Evolutionary conservation across 192 early-diverging fungal genomes (phyloP).

Genomic region (Chytriomyces sp.): DNA sequence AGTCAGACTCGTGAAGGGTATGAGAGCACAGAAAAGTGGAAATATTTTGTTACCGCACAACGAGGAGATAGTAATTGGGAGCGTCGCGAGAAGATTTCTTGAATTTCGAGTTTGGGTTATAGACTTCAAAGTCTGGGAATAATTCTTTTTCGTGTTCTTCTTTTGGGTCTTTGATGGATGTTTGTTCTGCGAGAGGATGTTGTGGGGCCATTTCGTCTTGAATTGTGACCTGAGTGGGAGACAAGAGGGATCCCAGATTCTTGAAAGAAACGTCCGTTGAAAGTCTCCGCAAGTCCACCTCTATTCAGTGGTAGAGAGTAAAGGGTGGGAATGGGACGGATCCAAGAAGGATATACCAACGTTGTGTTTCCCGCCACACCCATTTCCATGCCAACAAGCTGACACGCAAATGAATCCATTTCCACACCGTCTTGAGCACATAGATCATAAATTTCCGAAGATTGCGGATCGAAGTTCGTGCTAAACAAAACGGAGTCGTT

Average conservation of each 20-base stretch:
- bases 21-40: background rate
- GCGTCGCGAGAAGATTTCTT: background rate
- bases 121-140: conserved; percentile 8
- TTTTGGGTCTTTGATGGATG: background rate
- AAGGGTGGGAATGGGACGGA: background rate
- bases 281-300: too few species aligned
- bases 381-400: background rate
- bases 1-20: background rate
- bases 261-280: too few species aligned
- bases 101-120: conserved; percentile 1
- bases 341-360: background rate
- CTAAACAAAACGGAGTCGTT: too few species aligned
- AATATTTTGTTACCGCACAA: conserved; percentile 1
- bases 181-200: background rate
- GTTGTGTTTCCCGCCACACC: background rate
- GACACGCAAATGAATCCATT: background rate
- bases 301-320: too few species aligned
- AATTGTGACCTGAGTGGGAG: background rate
- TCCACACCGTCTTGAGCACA: background rate
- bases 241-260: background rate
- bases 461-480: background rate
- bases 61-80: background rate
- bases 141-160: too few species aligned
- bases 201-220: background rate
- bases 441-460: background rate